Base-by-base conservation (phyloP, 2,329 filamentous ascomycete genomes). In the Cercospora sp. region DNA sequence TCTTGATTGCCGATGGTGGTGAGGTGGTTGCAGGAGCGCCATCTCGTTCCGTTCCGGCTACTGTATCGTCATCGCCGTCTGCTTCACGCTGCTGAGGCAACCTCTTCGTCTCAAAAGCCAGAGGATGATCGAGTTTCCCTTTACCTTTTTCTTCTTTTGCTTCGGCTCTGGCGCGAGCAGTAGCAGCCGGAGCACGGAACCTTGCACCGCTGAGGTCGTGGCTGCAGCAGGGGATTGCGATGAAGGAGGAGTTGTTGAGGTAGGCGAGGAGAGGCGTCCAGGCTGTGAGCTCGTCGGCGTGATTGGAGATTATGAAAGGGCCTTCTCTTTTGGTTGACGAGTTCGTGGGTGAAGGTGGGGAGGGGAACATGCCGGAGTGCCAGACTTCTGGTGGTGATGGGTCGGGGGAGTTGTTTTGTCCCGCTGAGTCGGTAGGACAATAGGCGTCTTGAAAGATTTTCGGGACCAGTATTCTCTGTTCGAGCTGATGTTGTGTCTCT, bases 231-330 rank as follows among this genome's bases (percentile, higher is more conserved):
- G 95, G 95, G 55, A 99, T 97, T 73, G 92, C 91, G 69, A 99
- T 88, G 79, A 97, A 99, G 0, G 93, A 91, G 10, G 90, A 91
- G 2, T 87, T 81, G 0, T 90, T 93, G 1, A 93, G 82, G 6
- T 88, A 87, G 0, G 92, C 94, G 48, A 99, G 87, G 18, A 98
- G 86, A 0, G 95, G 95, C 0, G 95, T 98, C 95, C 95, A 99
- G 0, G 92, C 88, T 0, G 95, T 99, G 13, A 99, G 86, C 80
- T 99, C 94, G 77, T 99, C 95, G 10, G 94, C 94, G 78, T 99
- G 95, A 77, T 99, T 99, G 60, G 93, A 96, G 70, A 99, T 91
- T 74, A 99, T 93, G 79, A 99, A 99, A 0, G 93, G 96, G 30
- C 88, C 88, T 59, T n/a, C n/a, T n/a, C 31, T 33, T 58, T 28